phyloP scores from a whole-genome alignment of 2,329 filamentous ascomycete genomes.

The Colletotrichum simmondsii region DNA sequence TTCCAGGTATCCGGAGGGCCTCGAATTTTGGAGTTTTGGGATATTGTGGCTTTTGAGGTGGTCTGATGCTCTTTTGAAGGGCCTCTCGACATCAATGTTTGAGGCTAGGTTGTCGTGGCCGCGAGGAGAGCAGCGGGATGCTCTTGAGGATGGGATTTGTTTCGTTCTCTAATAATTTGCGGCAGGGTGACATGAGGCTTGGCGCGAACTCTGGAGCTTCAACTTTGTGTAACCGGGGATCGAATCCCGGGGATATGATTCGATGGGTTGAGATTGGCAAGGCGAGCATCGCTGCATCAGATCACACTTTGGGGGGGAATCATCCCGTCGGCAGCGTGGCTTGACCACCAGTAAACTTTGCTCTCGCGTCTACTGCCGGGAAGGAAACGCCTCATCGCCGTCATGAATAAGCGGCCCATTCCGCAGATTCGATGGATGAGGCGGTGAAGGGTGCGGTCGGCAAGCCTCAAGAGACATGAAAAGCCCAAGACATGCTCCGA shows the following conservation, averaged over 20 bases:
- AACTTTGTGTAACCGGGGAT: neutral
- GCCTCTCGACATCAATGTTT: neutral
- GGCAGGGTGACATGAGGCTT: neutral
- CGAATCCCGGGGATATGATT: neutral
- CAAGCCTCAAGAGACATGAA: neutral
- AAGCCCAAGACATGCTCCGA: neutral
- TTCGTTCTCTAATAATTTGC: neutral
- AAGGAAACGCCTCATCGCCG: neutral
- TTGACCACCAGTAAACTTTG: neutral
- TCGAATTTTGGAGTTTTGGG: neutral
- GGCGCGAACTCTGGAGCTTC: neutral
- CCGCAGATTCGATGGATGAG: neutral
- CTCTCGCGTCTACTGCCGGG: neutral
- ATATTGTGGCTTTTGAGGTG: neutral
- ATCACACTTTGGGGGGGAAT: too few relatives aligned
- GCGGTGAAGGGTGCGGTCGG: neutral
- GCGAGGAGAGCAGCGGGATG: neutral
- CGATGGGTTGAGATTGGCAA: neutral
- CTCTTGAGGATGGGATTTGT: neutral
- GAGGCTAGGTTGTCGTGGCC: too few relatives aligned
- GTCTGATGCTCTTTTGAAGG: neutral
- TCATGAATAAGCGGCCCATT: neutral
- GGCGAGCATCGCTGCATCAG: neutral
- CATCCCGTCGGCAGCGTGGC: neutral
- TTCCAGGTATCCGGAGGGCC: conserved; percentile 22